Percentiles rank a stretch among this genome's conserved stretches.
Conservation (phyloP, 257 asterid species). For the Nicotiana tomentosiformis region DNA sequence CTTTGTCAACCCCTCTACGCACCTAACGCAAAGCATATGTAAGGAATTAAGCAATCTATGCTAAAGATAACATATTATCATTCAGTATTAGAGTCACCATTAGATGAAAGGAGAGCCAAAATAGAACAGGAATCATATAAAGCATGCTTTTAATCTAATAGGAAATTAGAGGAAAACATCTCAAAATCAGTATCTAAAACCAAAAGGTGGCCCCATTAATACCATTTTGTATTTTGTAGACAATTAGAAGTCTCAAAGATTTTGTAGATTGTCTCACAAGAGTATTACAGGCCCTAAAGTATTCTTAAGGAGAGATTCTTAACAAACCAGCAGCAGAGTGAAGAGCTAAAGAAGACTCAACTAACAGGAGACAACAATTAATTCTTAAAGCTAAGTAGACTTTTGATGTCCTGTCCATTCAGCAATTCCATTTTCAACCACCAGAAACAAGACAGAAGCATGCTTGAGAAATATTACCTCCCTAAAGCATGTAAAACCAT, state of each 20-base stretch:
- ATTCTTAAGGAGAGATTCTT: not conserved
- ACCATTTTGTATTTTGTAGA: not conserved
- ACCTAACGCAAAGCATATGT: slow-evolving; percentile 48
- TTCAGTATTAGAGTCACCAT: not conserved
- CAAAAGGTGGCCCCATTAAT: not conserved
- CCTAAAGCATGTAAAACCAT: not conserved
- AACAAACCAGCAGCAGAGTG: not conserved
- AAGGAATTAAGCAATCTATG: slow-evolving; percentile 8
- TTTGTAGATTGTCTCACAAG: not conserved
- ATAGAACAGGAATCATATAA: not conserved
- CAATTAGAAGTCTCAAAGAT: not conserved
- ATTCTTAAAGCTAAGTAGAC: not conserved
- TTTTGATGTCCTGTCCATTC: not conserved
- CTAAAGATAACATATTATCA: not conserved
- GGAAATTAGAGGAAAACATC: slow-evolving; percentile 2
- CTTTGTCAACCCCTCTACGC: slow-evolving; percentile 89
- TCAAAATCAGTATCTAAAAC: slow-evolving; percentile 2
- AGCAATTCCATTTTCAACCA: not conserved
- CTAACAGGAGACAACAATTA: not conserved
- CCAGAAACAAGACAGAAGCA: not conserved
- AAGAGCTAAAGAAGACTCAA: not conserved
- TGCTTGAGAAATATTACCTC: not conserved
- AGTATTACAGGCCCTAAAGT: not conserved
- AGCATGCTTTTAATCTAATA: not conserved
- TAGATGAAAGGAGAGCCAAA: not conserved